phyloP scores from a whole-genome alignment of 108 stramenopile genomes.

The Skeletonema costatum region DNA sequence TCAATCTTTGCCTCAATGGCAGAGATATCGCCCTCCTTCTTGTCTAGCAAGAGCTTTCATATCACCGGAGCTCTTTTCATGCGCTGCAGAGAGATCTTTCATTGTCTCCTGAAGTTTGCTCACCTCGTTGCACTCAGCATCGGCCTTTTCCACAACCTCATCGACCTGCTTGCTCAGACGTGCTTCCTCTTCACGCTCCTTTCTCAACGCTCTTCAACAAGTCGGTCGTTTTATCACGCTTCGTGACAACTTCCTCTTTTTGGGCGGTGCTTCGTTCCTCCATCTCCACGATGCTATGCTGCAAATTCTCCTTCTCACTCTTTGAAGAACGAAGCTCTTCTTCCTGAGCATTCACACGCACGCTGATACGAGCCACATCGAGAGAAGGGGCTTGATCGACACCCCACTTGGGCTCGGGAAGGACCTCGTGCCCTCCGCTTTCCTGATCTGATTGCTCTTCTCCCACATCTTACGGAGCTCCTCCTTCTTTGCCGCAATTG shows the following conservation, averaged over 20 bases:
- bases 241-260: constrained; percentile 11
- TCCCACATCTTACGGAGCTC: constrained; percentile 41
- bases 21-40: constrained; percentile 22
- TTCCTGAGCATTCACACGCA: constrained; percentile 37
- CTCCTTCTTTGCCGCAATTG: constrained; percentile 43
- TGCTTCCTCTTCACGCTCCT: constrained; percentile 20
- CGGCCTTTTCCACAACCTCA: constrained; percentile 29
- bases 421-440: constrained; percentile 33
- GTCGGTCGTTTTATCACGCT: constrained; percentile 15
- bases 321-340: constrained; percentile 15
- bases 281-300: constrained; percentile 15
- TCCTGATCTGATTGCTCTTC: constrained; percentile 44
- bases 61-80: constrained; percentile 33
- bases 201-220: constrained; percentile 12
- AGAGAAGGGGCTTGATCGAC: constrained; percentile 41
- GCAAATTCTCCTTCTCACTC: constrained; percentile 24
- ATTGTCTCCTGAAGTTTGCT: constrained; percentile 30
- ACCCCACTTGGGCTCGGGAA: constrained; percentile 38
- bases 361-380: constrained; percentile 43
- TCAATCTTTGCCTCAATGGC: constrained; percentile 33
- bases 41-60: constrained; percentile 17
- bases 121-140: constrained; percentile 34
- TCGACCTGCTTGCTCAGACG: constrained; percentile 12
- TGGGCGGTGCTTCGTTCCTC: constrained; percentile 8
- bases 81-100: constrained; percentile 32